Evolutionary conservation across 2,329 filamentous ascomycete genomes (phyloP).

Genomic region (Amesomyces nigricolor): DNA sequence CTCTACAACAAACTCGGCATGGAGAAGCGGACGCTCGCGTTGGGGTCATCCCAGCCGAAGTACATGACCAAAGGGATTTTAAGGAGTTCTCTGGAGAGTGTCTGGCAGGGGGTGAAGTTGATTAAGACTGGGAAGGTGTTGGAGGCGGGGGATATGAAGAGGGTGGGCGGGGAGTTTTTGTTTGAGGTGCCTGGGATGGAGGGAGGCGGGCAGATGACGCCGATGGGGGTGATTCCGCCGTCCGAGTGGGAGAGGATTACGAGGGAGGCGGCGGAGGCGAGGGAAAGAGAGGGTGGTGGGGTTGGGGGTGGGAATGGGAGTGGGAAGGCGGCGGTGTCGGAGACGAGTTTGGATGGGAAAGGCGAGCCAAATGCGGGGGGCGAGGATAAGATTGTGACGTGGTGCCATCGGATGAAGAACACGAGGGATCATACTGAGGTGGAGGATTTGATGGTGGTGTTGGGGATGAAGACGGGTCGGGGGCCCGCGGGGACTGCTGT

Average conservation of each 20-base stretch:
- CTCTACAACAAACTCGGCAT: constrained; percentile 66
- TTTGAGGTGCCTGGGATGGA: constrained; percentile 49
- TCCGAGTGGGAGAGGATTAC: background rate
- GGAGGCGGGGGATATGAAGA: constrained; percentile 59
- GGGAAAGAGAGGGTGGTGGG: background rate
- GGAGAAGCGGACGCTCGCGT: constrained; percentile 51
- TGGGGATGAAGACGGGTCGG: constrained; percentile 49
- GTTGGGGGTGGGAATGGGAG: no score
- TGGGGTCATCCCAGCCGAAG: constrained; percentile 51
- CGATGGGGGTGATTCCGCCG: background rate
- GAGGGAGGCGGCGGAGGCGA: background rate
- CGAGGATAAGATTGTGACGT: constrained; percentile 57
- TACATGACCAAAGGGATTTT: constrained; percentile 57
- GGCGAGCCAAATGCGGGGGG: constrained; percentile 27
- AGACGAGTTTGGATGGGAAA: constrained; percentile 26
- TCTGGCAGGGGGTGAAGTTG: constrained; percentile 56
- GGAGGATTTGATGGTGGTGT: constrained; percentile 55
- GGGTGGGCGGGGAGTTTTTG: constrained; percentile 75
- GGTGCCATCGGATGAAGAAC: constrained; percentile 77
- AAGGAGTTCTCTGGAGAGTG: constrained; percentile 44
- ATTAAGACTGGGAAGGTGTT: constrained; percentile 52
- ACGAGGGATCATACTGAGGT: constrained; percentile 75
- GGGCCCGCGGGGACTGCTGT: constrained; percentile 30
- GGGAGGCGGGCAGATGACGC: background rate
- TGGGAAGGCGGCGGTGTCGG: background rate